Percentiles rank a stretch among this genome's conserved stretches.
These are phyloP conservation scores for Spirogloea muscicola DNA, from an alignment of 139 green algal species.

Conservation along the genomic window DNA sequence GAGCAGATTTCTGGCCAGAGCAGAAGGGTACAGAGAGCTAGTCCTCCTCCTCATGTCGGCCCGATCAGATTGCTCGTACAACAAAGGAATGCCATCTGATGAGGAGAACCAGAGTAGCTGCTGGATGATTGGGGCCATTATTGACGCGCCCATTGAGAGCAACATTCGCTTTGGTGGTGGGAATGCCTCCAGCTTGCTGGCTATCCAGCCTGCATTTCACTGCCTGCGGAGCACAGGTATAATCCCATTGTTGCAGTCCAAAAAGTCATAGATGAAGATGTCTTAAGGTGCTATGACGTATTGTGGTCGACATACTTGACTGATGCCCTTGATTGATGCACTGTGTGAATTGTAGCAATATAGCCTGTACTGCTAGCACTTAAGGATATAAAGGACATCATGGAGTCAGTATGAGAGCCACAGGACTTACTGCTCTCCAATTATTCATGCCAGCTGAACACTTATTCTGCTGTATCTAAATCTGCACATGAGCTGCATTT, in stretches of 20 bases:
- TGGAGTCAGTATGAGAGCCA: too few relatives aligned
- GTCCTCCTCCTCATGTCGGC: constrained; percentile 8
- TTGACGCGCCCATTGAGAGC: background rate
- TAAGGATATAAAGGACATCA: too few relatives aligned
- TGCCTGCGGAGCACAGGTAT: background rate
- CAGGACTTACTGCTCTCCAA: too few relatives aligned
- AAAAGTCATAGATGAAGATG: background rate
- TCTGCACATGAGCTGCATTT: too few relatives aligned
- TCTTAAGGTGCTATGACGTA: background rate
- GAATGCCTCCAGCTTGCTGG: background rate
- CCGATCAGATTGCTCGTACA: background rate
- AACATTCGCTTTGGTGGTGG: background rate
- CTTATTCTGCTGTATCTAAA: too few relatives aligned
- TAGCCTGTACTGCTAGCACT: too few relatives aligned
- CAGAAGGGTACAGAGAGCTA: constrained; percentile 1
- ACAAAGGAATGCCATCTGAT: background rate
- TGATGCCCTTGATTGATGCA: background rate
- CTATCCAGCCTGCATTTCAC: background rate
- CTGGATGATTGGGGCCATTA: constrained; percentile 1
- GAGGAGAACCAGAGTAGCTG: background rate
- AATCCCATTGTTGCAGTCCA: background rate
- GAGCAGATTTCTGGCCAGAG: background rate
- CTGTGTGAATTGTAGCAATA: too few relatives aligned
- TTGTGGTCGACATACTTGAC: background rate
- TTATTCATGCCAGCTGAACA: too few relatives aligned